Evolutionary conservation across 2,329 filamentous ascomycete genomes (phyloP).

Genomic region (Penicillium italicum): DNA sequence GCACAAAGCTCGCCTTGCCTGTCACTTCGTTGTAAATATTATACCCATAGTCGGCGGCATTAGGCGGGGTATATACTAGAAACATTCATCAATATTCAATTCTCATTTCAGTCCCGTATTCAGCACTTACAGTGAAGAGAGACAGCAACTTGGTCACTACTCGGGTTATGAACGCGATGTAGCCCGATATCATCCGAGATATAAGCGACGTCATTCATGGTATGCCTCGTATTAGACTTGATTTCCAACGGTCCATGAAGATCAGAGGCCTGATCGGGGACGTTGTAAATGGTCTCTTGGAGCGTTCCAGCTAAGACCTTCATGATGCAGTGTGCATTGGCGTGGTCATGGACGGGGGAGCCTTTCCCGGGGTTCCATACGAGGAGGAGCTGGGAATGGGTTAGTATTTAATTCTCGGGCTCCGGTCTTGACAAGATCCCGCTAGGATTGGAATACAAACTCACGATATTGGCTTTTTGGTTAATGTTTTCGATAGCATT

Average conservation of each 20-base stretch:
- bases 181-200: slow-evolving; percentile 34
- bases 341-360: slow-evolving; percentile 36
- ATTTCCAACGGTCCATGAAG: slow-evolving; percentile 20
- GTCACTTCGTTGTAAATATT: slow-evolving; percentile 31
- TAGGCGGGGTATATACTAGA: slow-evolving; percentile 33
- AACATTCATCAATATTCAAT: background rate
- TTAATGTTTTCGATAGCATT: slow-evolving; percentile 35
- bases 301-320: slow-evolving; percentile 33
- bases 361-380: slow-evolving; percentile 39
- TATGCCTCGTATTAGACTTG: slow-evolving; percentile 24
- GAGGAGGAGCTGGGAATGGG: slow-evolving; percentile 23
- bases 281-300: slow-evolving; percentile 28
- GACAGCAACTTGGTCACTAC: slow-evolving; percentile 26
- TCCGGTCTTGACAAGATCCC: background rate
- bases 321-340: slow-evolving; percentile 39
- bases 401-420: background rate
- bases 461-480: slow-evolving; percentile 32
- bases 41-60: slow-evolving; percentile 34
- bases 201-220: slow-evolving; percentile 31
- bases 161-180: slow-evolving; percentile 32
- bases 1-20: slow-evolving; percentile 27
- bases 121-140: slow-evolving; percentile 30
- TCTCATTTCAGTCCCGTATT: no score
- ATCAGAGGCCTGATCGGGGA: slow-evolving; percentile 14
- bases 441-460: background rate